Evolutionary conservation across 2,329 filamentous ascomycete genomes (phyloP), one percentile per base, ranked within the genome.

Genomic region (Aspergillus niger): DNA sequence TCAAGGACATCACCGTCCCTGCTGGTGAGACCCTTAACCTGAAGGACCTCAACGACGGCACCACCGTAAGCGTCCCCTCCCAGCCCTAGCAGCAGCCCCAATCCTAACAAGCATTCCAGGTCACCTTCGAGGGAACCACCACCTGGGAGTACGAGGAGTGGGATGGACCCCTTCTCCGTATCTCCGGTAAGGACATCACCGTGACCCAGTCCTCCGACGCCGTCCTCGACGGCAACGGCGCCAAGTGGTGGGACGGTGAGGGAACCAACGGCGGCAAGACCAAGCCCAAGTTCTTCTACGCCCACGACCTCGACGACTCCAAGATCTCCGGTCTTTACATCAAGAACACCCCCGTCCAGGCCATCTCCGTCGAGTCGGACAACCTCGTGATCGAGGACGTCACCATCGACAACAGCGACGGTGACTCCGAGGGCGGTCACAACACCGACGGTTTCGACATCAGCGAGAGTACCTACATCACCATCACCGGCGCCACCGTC

Each of bases 211-310:
- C 81, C 22, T 63, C 75, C 0, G 86, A 83, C 20, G 79, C 79
- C 62, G 73, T 80, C 17, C 80, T 89, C 54, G 77, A 89, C 67
- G 84, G 84, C 56, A 78, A 83, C 38, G 86, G 86, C 38, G 70
- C 79, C 11, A 71, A 75, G 32, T 88, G 83, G 82, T 89, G 86
- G 87, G 86, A 89, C 65, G 76, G 80, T 57, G 66, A 86, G 74
- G 87, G 87, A 50, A 75, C 74, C 68, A 87, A 86, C 69, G 85
- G 86, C 30, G 86, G 86, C 72, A 83, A 83, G 76, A 83, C 72
- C 22, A 89, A 89, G 81, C 87, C 87, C 66, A 85, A 88, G 78
- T 86, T 89, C 78, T 87, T 88, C 79, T 81, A 75, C 65, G 81
- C 81, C 22, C 75, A 76, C 60, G 49, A 54, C 5, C 62, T 77